phyloP scores from a whole-genome alignment of 2,329 filamentous ascomycete species.

The Beauveria varroae region DNA sequence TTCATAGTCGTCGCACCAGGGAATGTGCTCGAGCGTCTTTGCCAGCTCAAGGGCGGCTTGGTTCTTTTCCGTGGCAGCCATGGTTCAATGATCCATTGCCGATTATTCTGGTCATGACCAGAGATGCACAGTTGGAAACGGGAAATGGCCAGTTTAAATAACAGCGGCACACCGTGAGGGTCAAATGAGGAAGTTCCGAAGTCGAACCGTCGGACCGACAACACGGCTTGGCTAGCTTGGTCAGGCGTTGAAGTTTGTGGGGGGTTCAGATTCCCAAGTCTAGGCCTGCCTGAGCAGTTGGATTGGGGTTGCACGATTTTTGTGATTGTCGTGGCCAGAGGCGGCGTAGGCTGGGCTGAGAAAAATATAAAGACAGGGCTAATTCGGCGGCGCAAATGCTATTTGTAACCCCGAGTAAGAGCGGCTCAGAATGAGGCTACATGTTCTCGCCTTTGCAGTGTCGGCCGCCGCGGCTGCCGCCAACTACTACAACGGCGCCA shows the following conservation, averaged over 20 bases:
- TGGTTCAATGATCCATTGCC: slow-evolving; percentile 1
- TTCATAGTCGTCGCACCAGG: slow-evolving; percentile 54
- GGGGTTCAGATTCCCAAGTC: background rate
- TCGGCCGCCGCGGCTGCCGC: background rate
- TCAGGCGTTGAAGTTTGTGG: slow-evolving; percentile 4
- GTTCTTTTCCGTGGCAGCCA: slow-evolving; percentile 30
- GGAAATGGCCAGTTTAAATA: slow-evolving; percentile 1
- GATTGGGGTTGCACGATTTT: background rate
- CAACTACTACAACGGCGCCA: slow-evolving; percentile 3
- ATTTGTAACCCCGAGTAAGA: background rate
- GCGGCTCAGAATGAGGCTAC: background rate
- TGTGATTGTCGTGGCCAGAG: background rate
- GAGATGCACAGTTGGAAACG: background rate
- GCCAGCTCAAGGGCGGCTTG: slow-evolving; percentile 35
- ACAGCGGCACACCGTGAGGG: background rate
- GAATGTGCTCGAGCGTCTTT: slow-evolving; percentile 40
- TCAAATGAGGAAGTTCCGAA: background rate
- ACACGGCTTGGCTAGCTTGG: slow-evolving; percentile 1
- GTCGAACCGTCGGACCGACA: slow-evolving; percentile 10
- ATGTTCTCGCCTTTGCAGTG: background rate
- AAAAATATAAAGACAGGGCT: background rate
- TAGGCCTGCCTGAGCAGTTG: background rate
- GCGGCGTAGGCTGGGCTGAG: background rate
- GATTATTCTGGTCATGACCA: background rate
- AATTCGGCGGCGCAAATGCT: background rate